Evolutionary conservation across 148 eudicot species (phyloP).

Genomic region (Rhododendron griersonianum): DNA sequence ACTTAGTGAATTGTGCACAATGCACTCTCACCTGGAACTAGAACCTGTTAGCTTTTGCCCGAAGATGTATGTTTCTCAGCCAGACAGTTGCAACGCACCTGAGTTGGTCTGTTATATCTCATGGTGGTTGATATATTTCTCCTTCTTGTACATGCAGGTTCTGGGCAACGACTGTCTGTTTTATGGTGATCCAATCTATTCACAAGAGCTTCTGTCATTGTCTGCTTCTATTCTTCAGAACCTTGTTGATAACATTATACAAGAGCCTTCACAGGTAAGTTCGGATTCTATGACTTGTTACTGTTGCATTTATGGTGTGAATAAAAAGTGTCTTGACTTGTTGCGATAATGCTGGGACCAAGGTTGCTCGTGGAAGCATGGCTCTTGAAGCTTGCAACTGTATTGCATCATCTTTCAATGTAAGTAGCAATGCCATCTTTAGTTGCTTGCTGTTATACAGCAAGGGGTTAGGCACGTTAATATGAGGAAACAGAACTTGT

Average conservation of each 20-base stretch:
- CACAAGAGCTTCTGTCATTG: slow-evolving; percentile 47
- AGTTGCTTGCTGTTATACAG: not conserved
- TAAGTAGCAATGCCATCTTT: slow-evolving; percentile 20
- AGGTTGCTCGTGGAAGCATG: slow-evolving; percentile 63
- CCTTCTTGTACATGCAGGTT: slow-evolving; percentile 28
- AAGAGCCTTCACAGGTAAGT: slow-evolving; percentile 56
- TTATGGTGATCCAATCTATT: slow-evolving; percentile 41
- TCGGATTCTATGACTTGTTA: slow-evolving; percentile 1
- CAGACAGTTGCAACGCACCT: not conserved
- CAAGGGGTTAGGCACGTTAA: not conserved
- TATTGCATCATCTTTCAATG: slow-evolving; percentile 45
- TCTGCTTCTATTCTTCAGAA: slow-evolving; percentile 34
- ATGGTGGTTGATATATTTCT: not conserved
- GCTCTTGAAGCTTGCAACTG: slow-evolving; percentile 83
- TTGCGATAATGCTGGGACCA: slow-evolving; percentile 6
- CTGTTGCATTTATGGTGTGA: slow-evolving; percentile 2
- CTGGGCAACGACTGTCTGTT: slow-evolving; percentile 40
- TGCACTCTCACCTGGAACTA: not conserved
- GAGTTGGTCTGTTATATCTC: not conserved
- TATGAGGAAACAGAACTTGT: not conserved
- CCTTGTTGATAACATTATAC: slow-evolving; percentile 31
- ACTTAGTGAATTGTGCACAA: not conserved
- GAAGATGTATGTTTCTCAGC: not conserved
- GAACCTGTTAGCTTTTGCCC: not conserved
- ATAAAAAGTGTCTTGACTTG: slow-evolving; percentile 13